Base-by-base conservation (phyloP, 352 stramenopile genomes). In the Discostella stelligera region DNA sequence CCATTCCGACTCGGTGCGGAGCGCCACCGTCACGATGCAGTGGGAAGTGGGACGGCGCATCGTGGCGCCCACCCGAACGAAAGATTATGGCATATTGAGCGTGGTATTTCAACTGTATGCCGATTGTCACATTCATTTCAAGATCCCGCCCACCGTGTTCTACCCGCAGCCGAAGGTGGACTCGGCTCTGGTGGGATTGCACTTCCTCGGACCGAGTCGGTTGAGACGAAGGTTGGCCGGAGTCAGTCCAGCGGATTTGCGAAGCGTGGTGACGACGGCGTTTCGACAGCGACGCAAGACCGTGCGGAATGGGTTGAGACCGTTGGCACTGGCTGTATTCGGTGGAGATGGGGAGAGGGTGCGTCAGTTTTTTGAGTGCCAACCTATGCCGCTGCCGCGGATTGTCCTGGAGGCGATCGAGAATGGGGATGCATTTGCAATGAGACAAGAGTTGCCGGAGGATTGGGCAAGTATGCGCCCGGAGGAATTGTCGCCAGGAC, bases 81-180 rank as follows among this genome's bases (percentile, higher is more conserved):
- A 95, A 81, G 91, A 95, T 49, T 96, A 96, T 80, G 94, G 94
- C 13, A 97, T 97, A 56, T 71, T 96, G 2, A 91, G 77, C 60
- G 93, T 96, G 18, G 91, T 96, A 7, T 97, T 97, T 78, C 93
- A 97, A 83, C 82, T 95, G 0, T 94, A 95, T 53, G 84, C 90
- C 0, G 79, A 90, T 44, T 84, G 85, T 14, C 88, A 83, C 18
- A 89, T 94, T 18, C 85, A 95, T 66, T 96, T 96, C 80, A 96
- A 96, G 76, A 96, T 97, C 46, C 94, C 94, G n/a, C 91, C 91
- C 0, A 96, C 92, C 10, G 94, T 96, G 0, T 97, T 97, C 72
- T 97, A 96, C 79, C 94, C 94, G 3, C 80, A 94, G 78, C 94
- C 94, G 32, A 96, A 95, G 69, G 93, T 97, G 0, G 91, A 94